Evolutionary conservation across 345 rosid species (phyloP).

Genomic region (Noccaea bulbosa): DNA sequence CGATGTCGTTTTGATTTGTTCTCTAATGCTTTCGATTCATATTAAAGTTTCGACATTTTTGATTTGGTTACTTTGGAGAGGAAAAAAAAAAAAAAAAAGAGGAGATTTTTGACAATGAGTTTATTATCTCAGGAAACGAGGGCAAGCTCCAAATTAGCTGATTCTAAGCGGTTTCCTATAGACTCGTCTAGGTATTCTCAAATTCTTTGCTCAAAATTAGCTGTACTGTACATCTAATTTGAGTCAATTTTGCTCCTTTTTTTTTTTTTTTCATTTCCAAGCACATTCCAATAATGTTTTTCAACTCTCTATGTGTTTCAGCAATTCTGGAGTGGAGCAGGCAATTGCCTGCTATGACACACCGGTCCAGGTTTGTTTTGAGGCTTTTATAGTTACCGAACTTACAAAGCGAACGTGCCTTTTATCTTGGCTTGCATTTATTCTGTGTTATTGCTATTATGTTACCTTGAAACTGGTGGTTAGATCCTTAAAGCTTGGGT

Average conservation of each 20-base stretch:
- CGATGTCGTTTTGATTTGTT: not conserved
- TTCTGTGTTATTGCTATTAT: not conserved
- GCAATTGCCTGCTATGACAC: conserved; percentile 80
- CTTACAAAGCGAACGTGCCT: not conserved
- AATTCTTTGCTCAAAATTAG: not conserved
- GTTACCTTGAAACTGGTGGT: conserved; percentile 27
- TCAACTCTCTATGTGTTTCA: conserved; percentile 27
- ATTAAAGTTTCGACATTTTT: conserved; percentile 5
- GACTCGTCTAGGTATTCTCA: conserved; percentile 56
- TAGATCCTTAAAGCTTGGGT: not conserved
- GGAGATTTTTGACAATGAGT: conserved; percentile 3
- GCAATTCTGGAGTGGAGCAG: conserved; percentile 57
- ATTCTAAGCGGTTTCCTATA: conserved; percentile 45
- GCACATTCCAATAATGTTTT: not conserved
- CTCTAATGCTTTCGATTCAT: not conserved
- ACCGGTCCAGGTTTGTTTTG: conserved; percentile 68
- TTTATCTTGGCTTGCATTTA: not conserved
- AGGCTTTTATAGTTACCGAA: too few relatives aligned
- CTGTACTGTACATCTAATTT: not conserved
- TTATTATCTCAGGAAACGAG: conserved; percentile 60
- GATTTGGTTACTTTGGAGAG: not conserved
- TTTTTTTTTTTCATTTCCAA: not conserved
- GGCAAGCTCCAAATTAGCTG: conserved; percentile 61
- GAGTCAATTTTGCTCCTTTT: not conserved
- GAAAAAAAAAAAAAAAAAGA: not conserved